These are phyloP conservation scores for Tephrocybe sp. DNA, from an alignment of 768 basidiomycete species.

Conservation along the genomic window DNA sequence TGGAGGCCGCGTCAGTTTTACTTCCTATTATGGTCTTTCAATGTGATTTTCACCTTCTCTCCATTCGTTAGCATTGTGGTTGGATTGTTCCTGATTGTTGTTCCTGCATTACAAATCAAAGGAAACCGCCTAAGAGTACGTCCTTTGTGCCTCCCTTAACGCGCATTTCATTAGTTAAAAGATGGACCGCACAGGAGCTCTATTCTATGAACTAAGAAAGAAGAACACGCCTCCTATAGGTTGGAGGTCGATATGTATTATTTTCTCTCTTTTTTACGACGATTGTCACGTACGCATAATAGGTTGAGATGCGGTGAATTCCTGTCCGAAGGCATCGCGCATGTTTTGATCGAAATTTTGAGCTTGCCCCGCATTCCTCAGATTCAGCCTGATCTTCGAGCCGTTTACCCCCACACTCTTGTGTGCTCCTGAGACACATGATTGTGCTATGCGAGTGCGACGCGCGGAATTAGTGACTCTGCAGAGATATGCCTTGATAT, in stretches of 20 bases:
- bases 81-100: constrained; percentile 47
- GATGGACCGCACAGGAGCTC: constrained; percentile 14
- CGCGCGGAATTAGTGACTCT: too few species aligned
- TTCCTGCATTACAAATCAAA: constrained; percentile 47
- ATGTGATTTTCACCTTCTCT: background rate
- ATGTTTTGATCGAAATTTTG: background rate
- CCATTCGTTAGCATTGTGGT: constrained; percentile 41
- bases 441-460: too few species aligned
- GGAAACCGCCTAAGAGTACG: constrained; percentile 43
- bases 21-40: background rate
- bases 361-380: background rate
- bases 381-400: too few species aligned
- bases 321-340: background rate
- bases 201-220: too few species aligned
- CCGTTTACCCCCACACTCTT: too few species aligned
- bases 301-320: background rate
- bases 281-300: too few species aligned
- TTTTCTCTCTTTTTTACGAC: too few species aligned
- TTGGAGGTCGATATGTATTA: background rate
- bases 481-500: too few species aligned
- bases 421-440: too few species aligned
- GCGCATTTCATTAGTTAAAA: background rate
- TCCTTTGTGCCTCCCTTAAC: constrained; percentile 4
- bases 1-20: constrained; percentile 49
- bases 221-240: background rate